phyloP scores from a whole-genome alignment of 441 rosid species.

The California macrophylla region DNA sequence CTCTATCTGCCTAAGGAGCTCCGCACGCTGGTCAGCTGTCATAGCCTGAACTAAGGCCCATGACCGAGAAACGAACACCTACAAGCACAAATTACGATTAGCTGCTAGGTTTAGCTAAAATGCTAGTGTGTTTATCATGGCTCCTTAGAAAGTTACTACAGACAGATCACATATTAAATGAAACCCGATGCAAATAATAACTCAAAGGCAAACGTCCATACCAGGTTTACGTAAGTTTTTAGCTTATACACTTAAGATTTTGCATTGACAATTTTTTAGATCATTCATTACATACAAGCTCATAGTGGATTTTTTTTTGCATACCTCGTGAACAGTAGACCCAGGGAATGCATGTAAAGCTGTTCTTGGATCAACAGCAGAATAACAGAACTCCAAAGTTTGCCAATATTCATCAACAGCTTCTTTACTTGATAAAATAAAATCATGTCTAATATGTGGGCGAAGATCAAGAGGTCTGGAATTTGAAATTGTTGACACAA shows the following conservation, averaged over 20 bases:
- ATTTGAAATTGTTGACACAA: constrained; percentile 41
- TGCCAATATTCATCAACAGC: constrained; percentile 95
- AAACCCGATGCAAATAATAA: background rate
- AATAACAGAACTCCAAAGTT: constrained; percentile 88
- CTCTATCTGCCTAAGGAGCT: constrained; percentile 42
- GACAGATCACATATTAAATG: background rate
- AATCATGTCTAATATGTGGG: constrained; percentile 91
- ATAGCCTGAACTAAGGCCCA: constrained; percentile 73
- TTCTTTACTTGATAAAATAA: constrained; percentile 55
- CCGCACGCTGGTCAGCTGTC: constrained; percentile 79
- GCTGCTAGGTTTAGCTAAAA: background rate
- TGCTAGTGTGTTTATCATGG: background rate
- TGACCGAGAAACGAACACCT: constrained; percentile 66
- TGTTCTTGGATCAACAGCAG: constrained; percentile 81
- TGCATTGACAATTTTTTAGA: constrained; percentile 2
- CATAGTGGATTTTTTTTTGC: constrained; percentile 20
- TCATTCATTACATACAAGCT: constrained; percentile 8
- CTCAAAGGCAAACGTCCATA: background rate
- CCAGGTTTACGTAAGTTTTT: background rate
- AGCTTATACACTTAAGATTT: background rate
- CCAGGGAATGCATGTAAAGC: constrained; percentile 91
- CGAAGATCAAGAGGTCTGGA: constrained; percentile 62
- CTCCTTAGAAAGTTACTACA: constrained; percentile 5
- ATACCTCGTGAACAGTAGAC: constrained; percentile 83
- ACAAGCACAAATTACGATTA: constrained; percentile 22